These are phyloP conservation scores for Berberis thunbergii DNA, from an alignment of 164 flowering plant genomes.

Conservation along the genomic window DNA sequence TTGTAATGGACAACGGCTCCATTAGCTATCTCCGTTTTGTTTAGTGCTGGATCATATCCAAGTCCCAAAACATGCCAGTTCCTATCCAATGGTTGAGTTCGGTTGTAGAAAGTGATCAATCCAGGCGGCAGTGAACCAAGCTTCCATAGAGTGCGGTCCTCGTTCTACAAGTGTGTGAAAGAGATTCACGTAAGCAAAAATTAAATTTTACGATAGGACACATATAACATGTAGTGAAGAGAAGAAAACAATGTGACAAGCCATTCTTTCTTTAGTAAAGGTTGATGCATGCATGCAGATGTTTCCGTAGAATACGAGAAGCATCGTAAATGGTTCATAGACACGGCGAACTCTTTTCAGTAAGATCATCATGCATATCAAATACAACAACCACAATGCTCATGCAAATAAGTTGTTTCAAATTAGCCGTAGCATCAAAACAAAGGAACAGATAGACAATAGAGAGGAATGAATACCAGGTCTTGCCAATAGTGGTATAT, in stretches of 20 bases:
- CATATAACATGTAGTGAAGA: not conserved
- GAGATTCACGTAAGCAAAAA: not conserved
- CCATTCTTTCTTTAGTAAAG: not conserved
- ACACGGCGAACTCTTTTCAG: no score
- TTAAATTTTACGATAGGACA: not conserved
- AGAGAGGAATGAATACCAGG: no score
- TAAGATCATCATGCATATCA: no score
- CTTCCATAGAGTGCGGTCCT: conserved; percentile 42
- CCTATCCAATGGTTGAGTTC: conserved; percentile 43
- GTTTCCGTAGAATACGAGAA: conserved; percentile 41
- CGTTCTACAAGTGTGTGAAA: conserved; percentile 40
- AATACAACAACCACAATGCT: conserved; percentile 11
- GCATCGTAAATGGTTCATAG: no score
- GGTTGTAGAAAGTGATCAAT: conserved; percentile 64
- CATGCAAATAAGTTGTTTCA: conserved; percentile 48
- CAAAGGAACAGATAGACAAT: conserved; percentile 88
- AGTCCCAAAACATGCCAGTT: conserved; percentile 72
- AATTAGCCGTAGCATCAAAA: conserved; percentile 69
- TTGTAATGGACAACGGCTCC: conserved; percentile 18
- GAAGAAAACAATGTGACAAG: not conserved
- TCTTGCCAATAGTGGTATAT: no score
- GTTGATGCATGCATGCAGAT: conserved; percentile 18
- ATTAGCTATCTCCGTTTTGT: conserved; percentile 1
- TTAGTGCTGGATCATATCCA: conserved; percentile 30
- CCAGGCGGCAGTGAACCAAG: conserved; percentile 73